Evolutionary conservation across 2,329 filamentous ascomycete genomes (phyloP).

Genomic region (Aspergillus novoparasiticus): DNA sequence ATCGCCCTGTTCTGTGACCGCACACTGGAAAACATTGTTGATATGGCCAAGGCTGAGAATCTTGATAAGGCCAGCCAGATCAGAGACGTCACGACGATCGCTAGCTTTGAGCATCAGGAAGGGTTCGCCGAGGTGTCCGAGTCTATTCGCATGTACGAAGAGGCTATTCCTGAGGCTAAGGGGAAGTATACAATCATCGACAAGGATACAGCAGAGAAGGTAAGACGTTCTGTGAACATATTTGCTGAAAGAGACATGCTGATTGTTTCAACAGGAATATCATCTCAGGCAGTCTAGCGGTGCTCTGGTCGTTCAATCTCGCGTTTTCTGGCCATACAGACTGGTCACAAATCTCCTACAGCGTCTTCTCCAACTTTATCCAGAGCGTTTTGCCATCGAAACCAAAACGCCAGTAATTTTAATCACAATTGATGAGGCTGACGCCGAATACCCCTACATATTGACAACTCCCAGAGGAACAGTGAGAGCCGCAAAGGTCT

Average conservation of each 20-base stretch:
- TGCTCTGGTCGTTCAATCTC: neutral
- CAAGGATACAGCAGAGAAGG: neutral
- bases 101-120: neutral
- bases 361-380: slow-evolving; percentile 15
- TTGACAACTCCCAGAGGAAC: slow-evolving; percentile 49
- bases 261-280: neutral
- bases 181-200: neutral
- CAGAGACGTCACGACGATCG: neutral
- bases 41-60: neutral
- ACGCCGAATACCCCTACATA: slow-evolving; percentile 31
- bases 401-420: slow-evolving; percentile 22
- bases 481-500: slow-evolving; percentile 51
- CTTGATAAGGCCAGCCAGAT: slow-evolving; percentile 1
- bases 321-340: slow-evolving; percentile 28
- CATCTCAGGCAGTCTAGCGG: neutral
- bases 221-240: neutral
- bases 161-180: neutral
- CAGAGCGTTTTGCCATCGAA: slow-evolving; percentile 20
- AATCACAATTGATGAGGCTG: neutral
- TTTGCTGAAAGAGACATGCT: neutral
- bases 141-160: neutral
- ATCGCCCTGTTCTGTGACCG: neutral
- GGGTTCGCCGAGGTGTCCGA: neutral
- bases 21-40: neutral
- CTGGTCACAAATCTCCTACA: slow-evolving; percentile 23